Percentiles rank a stretch among this genome's conserved stretches.
Evolutionary conservation across 192 early-diverging fungal species (phyloP).

Genomic region (Backusella sp.): DNA sequence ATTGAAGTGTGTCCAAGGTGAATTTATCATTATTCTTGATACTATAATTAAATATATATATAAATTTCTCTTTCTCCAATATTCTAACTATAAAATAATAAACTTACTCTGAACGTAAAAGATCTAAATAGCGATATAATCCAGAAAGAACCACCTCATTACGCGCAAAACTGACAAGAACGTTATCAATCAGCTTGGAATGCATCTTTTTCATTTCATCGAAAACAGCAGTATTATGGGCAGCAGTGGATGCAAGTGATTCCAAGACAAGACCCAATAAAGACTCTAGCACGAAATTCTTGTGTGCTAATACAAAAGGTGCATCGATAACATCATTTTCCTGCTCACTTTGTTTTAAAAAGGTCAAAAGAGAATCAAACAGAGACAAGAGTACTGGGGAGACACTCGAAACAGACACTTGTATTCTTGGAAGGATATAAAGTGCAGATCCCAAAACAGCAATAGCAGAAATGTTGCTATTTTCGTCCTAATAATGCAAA

Average conservation of each 20-base stretch:
- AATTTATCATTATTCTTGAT: conserved; percentile 19
- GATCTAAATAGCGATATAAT: conserved; percentile 42
- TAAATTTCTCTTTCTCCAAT: background rate
- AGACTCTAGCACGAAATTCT: conserved; percentile 42
- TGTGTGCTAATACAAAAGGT: conserved; percentile 44
- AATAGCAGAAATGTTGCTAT: conserved; percentile 29
- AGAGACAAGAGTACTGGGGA: conserved; percentile 28
- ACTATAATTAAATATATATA: background rate
- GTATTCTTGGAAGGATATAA: conserved; percentile 43
- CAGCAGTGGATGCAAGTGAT: conserved; percentile 36
- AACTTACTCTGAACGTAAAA: conserved; percentile 20
- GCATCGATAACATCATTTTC: conserved; percentile 30
- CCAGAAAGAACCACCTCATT: conserved; percentile 51
- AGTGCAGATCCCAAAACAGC: conserved; percentile 42
- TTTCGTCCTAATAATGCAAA: background rate
- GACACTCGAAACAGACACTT: conserved; percentile 28
- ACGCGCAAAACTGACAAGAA: conserved; percentile 35
- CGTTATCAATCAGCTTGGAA: conserved; percentile 37
- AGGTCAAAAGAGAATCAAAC: conserved; percentile 28
- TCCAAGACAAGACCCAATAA: conserved; percentile 51
- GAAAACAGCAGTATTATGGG: conserved; percentile 14
- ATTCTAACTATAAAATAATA: background rate
- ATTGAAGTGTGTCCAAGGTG: conserved; percentile 39
- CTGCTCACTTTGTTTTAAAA: conserved; percentile 28
- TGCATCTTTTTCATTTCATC: conserved; percentile 18